phyloP scores from a whole-genome alignment of 208 protist genomes.

The Trypanosoma vivax region DNA sequence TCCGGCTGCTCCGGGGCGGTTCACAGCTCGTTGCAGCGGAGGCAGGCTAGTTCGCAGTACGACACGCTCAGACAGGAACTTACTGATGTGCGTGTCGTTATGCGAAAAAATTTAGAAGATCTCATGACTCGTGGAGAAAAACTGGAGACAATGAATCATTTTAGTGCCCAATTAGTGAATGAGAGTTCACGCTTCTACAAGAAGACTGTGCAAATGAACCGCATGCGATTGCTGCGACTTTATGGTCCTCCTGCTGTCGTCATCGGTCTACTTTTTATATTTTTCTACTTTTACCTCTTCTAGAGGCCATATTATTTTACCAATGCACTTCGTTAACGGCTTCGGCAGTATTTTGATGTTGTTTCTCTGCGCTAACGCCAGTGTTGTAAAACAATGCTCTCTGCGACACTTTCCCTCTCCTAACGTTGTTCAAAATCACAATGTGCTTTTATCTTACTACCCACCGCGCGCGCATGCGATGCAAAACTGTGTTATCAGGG shows the following conservation, averaged over 20 bases:
- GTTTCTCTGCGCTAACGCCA: too few relatives aligned
- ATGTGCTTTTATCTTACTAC: too few relatives aligned
- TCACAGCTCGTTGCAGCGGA: slow-evolving; percentile 25
- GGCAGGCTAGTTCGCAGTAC: slow-evolving; percentile 71
- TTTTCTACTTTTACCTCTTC: slow-evolving; percentile 85
- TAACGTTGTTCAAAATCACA: too few relatives aligned
- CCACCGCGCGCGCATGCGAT: too few relatives aligned
- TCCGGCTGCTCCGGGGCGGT: slow-evolving; percentile 6
- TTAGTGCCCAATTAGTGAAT: slow-evolving; percentile 71
- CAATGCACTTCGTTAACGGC: too few relatives aligned
- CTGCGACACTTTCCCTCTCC: too few relatives aligned
- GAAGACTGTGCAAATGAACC: slow-evolving; percentile 83
- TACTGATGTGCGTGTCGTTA: slow-evolving; percentile 87
- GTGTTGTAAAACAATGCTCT: too few relatives aligned
- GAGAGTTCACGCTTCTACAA: slow-evolving; percentile 81
- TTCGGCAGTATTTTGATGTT: too few relatives aligned
- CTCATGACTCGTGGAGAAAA: slow-evolving; percentile 86
- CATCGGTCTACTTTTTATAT: slow-evolving; percentile 50
- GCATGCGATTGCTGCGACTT: slow-evolving; percentile 78
- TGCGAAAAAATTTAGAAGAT: slow-evolving; percentile 88
- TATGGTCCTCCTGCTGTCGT: slow-evolving; percentile 79
- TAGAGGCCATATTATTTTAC: too few relatives aligned
- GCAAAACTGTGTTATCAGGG: too few relatives aligned
- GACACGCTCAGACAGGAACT: slow-evolving; percentile 75
- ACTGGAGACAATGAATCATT: slow-evolving; percentile 86